These are phyloP conservation scores for Pseudotsuga menziesii DNA, from an alignment of 75 land plant genomes.

Conservation along the genomic window DNA sequence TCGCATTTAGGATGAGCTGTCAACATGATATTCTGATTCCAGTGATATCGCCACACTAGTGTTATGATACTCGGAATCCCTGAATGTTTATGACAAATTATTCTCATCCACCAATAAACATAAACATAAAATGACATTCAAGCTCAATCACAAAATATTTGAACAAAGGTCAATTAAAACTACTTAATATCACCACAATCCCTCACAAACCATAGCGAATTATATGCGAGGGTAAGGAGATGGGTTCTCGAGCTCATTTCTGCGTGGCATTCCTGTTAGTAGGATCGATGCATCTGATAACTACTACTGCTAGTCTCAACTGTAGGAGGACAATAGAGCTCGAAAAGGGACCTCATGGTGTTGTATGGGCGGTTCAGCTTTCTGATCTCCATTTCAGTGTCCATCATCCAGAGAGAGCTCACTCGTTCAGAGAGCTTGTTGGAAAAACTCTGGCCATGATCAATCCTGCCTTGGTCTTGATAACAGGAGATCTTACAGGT, in stretches of 20 bases:
- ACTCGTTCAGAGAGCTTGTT: constrained; percentile 36
- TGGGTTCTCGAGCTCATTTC: background rate
- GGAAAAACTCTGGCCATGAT: constrained; percentile 63
- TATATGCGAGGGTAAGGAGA: background rate
- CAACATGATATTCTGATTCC: too few species aligned
- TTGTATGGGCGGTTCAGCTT: constrained; percentile 91
- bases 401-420: constrained; percentile 69
- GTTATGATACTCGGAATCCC: too few species aligned
- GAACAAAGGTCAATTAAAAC: too few species aligned
- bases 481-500: constrained; percentile 99
- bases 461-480: constrained; percentile 84
- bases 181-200: too few species aligned
- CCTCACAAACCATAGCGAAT: too few species aligned
- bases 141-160: too few species aligned
- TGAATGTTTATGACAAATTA: too few species aligned
- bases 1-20: too few species aligned
- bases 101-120: too few species aligned
- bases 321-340: constrained; percentile 6
- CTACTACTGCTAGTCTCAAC: background rate
- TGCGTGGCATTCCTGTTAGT: background rate
- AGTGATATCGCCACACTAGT: too few species aligned
- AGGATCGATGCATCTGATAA: background rate
- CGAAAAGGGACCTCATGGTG: constrained; percentile 44
- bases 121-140: too few species aligned
- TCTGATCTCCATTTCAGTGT: constrained; percentile 96